Evolutionary conservation across 2,329 filamentous ascomycete species (phyloP), one percentile per base, ranked within the genome.

Genomic region (Sclerotinia subarctica): DNA sequence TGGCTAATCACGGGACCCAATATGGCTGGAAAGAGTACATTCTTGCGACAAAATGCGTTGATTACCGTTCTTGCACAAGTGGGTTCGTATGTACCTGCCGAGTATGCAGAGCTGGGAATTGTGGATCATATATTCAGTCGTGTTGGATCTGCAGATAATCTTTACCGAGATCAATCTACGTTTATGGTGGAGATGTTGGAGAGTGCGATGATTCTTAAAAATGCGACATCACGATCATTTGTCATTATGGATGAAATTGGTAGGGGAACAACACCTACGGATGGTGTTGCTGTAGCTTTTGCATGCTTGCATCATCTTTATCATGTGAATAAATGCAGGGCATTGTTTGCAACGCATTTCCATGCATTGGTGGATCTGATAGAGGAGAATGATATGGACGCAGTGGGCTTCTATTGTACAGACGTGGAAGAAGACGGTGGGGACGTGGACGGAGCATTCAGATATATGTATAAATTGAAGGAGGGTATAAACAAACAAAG

Each of bases 111-210:
- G 74, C 84, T 99, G 35, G 94, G 94, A 1, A 83, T 99, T 54
- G 93, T 97, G n/a, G 95, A 99, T 80, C 93, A 94, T 75, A 90
- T 99, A 66, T 98, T 96, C 81, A 95, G 90, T 76, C 91, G 95
- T 77, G 90, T 96, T 29, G 95, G 95, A 1, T 96, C 93, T 0
- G 95, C 94, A 1, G 96, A 99, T 78, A 94, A 97, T 77, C 83
- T 99, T n/a, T 97, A 91, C 81, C 87, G 88, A 63, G 91, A 97
- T 80, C 94, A 98, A 79, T 97, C 93, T 65, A 99, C 96, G 0
- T 99, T 99, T 79, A 98, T 99, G 95, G 93, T 98, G 1, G 95
- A 99, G 81, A 99, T 99, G 95, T 85, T 97, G 2, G 95, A 99
- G 80, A 97, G 95, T 26, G 94, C 94, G 1, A 85, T 90, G 35